Evolutionary conservation across 164 flowering plant genomes (phyloP), one percentile per base, ranked within the genome.

Genomic region (Liquidambar formosana): DNA sequence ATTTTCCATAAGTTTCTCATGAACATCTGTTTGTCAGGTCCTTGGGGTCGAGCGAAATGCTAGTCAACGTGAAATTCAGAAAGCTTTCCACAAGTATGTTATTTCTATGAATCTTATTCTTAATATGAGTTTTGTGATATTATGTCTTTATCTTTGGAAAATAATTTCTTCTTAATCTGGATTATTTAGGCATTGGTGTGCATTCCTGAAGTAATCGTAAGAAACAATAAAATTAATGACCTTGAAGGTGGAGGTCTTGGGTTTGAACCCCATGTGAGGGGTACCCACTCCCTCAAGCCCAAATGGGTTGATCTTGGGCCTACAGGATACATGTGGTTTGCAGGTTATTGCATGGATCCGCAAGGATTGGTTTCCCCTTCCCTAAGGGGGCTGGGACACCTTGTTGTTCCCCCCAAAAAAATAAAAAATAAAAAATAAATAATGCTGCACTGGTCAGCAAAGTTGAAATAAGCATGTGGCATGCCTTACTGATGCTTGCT

Each of bases 31-130:
- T 64, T 27, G 14, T 53, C 86, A 94, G 98, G 89, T 92, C 73
- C 94, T 94, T 67, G 99, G 97, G 54, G 91, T 94, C 38, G 92
- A 92, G 26, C 64, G 61, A 47, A 80, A 78, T 57, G 97, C 97
- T 13, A 85, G 87, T 66, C 97, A 92, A 66, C 88, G 99, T 16
- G 93, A 92, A 43, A 91, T 94, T 76, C 97, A 92, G 73, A 94
- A 92, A 76, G 97, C 99, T 71, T 94, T 94, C 71, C 97, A 92
- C 83, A 94, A 88, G 98, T 94, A 89, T 57, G 91, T 73, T 28
- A n/a, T 21, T 28, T 56, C 21, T 13, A 6, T 33, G 41, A 15
- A 15, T 49, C 8, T 4, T 15, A 15, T 49, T 49, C 53, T 49
- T 15, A 18, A 49, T 49, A 18, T 49, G n/a, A 6, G 14, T 49